These are phyloP conservation scores for Kwoniella shivajii DNA, from an alignment of 1,284 basidiomycete species.

Conservation along the genomic window DNA sequence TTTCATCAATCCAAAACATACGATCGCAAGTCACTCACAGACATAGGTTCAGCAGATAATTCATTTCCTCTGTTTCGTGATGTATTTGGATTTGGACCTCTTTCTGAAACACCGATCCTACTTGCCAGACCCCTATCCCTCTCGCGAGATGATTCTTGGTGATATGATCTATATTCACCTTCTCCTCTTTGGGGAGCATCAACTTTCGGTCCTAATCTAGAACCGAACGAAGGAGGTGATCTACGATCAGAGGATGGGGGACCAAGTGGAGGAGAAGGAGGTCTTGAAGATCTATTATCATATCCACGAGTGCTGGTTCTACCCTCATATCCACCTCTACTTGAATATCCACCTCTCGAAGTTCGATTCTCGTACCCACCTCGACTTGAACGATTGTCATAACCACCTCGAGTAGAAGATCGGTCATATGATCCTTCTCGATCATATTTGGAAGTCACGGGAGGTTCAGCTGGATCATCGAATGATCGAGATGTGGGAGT, in stretches of 20 bases:
- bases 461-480: too few species aligned
- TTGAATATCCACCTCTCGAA: conserved; percentile 3
- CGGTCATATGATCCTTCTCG: background rate
- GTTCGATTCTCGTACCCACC: background rate
- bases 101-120: conserved; percentile 62
- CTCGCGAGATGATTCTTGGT: background rate
- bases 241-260: background rate
- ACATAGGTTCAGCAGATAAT: conserved; percentile 60
- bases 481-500: too few species aligned
- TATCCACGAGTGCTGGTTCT: background rate
- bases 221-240: background rate
- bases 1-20: conserved; percentile 45
- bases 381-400: background rate
- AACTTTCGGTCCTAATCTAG: conserved; percentile 7
- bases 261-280: background rate
- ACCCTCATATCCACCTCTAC: background rate
- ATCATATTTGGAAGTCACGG: background rate
- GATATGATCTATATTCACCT: background rate
- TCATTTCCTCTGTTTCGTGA: conserved; percentile 66
- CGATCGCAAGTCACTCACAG: conserved; percentile 54
- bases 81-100: conserved; percentile 2
- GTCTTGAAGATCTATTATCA: background rate
- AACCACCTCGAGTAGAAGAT: background rate
- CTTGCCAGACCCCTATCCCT: conserved; percentile 66
- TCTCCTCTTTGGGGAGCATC: background rate